Base-by-base conservation (phyloP, 73 alveolate genomes). In the Paramecium caudatum region DNA sequence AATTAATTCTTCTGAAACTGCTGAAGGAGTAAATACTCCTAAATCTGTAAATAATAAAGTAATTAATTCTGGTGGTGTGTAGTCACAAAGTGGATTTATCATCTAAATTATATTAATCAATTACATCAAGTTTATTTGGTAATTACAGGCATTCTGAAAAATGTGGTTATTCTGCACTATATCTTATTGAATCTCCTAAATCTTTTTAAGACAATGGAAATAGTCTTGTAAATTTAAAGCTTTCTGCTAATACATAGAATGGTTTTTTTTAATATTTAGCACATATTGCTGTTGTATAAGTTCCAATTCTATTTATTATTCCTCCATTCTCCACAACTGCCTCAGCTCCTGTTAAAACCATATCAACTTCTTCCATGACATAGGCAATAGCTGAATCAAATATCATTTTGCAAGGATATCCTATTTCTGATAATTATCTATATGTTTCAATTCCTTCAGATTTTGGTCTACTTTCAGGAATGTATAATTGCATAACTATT, bases 311-410 rank as follows among this genome's bases (percentile, higher is more conserved):
- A 90, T 98, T 98, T n/a, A 98, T 97, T 43, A 98, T 95, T 21
- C 99, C 99, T 47, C 99, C 99, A 90, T 95, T 98, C 90, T 98
- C 99, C 41, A 98, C 98, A 47, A 98, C 98, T 3, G 99, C 99
- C 82, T 95, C 99, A 5, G 99, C 99, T 8, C 99, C 99, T 13
- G 95, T 92, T 78, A 98, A 83, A 25, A 98, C 96, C 92, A 93
- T 94, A 82, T 98, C 99, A 10, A 97, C 94, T 16, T 96, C 91
- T 63, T 92, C 92, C 94, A 98, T 95, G 19, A 92, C 96, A 39
- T 90, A 62, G 13, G 96, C 99, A 4, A 98, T 95, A 4, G 99
- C 98, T 43, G 97, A 85, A 63, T 97, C 99, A 21, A 94, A 48
- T 21, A 98, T 96, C 15, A 97, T 70, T 82, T 91, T 93, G 46